phyloP scores from a whole-genome alignment of 2,329 filamentous ascomycete genomes.

The Arthrobotrys iridis region DNA sequence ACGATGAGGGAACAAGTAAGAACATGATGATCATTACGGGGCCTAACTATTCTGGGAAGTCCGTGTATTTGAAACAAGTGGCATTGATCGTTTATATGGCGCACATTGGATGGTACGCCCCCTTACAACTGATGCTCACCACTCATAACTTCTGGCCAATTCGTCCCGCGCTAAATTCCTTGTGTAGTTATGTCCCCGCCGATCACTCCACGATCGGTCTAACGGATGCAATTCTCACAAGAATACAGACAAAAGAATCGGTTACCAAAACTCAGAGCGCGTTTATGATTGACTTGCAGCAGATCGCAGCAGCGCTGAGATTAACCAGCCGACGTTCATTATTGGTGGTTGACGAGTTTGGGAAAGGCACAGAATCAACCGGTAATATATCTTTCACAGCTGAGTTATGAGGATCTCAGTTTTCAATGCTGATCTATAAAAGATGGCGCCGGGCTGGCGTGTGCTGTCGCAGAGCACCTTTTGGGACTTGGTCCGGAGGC shows the following conservation, averaged over 20 bases:
- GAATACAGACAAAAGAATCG: slow-evolving; percentile 65
- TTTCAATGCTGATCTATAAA: slow-evolving; percentile 2
- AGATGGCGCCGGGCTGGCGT: slow-evolving; percentile 74
- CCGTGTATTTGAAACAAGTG: slow-evolving; percentile 87
- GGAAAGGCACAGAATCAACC: slow-evolving; percentile 73
- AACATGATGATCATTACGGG: slow-evolving; percentile 86
- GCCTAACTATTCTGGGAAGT: slow-evolving; percentile 96
- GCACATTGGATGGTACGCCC: slow-evolving; percentile 74
- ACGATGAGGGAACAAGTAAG: slow-evolving; percentile 61
- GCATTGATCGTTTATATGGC: slow-evolving; percentile 91
- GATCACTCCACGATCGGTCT: slow-evolving; percentile 79
- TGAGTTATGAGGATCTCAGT: not conserved
- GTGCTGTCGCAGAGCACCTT: slow-evolving; percentile 70
- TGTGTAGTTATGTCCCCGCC: slow-evolving; percentile 81
- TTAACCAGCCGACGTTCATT: slow-evolving; percentile 80
- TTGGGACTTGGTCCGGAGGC: slow-evolving; percentile 63
- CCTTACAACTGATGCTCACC: no score
- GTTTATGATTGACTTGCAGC: slow-evolving; percentile 85
- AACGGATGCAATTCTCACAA: slow-evolving; percentile 86
- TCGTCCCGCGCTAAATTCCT: not conserved
- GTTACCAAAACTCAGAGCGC: slow-evolving; percentile 73
- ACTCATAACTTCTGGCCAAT: no score
- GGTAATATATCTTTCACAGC: slow-evolving; percentile 59
- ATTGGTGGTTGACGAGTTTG: slow-evolving; percentile 92
- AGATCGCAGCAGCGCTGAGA: slow-evolving; percentile 79